Evolutionary conservation across 2,329 filamentous ascomycete species (phyloP), one percentile per base, ranked within the genome.

Genomic region (Mycocentrospora acerina): DNA sequence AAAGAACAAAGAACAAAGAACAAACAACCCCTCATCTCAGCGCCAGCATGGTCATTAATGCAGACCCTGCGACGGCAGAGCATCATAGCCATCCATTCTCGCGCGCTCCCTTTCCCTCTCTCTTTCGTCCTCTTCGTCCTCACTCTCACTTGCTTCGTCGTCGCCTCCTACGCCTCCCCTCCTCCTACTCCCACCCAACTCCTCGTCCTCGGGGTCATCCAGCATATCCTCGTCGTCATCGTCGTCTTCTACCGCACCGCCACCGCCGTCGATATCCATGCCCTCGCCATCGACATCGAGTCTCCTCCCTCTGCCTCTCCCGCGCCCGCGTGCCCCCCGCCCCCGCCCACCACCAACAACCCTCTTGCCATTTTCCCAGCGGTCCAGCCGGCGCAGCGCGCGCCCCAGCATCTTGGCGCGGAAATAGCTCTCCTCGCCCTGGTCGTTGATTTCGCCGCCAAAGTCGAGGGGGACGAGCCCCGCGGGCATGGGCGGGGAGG

Each of bases 391-490:
- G 18, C 88, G 77, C 14, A 75, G 71, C 1, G 77, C 75, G 12
- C 85, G 77, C 36, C 83, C 73, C 13, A 91, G 68, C 7, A 86
- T 78, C 9, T 85, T 80, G 4, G 81, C 78, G 41, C 87, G 83
- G 2, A 80, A 75, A 37, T 77, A 76, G 5, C 81, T 75, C 63
- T 91, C 86, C 63, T 91, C 88, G 29, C 88, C 88, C 51, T 82
- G 86, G 66, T 91, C 87, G 45, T 88, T 84, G 0, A 75, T 67
- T 60, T 90, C 86, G 12, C 58, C 63, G 10, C 53, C 56, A 32
- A 70, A 68, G 14, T 69, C 68, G 0, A 86, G 70, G 22, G 79
- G 82, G 35, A 78, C 80, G 26, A 88, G 74, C 1, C 83, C 88
- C 2, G 65, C 68, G 49, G 64, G 60, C 43, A 63, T 60, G 30